Base-by-base conservation (phyloP, 2,329 filamentous ascomycete genomes). In the Aspergillus neoniger region DNA sequence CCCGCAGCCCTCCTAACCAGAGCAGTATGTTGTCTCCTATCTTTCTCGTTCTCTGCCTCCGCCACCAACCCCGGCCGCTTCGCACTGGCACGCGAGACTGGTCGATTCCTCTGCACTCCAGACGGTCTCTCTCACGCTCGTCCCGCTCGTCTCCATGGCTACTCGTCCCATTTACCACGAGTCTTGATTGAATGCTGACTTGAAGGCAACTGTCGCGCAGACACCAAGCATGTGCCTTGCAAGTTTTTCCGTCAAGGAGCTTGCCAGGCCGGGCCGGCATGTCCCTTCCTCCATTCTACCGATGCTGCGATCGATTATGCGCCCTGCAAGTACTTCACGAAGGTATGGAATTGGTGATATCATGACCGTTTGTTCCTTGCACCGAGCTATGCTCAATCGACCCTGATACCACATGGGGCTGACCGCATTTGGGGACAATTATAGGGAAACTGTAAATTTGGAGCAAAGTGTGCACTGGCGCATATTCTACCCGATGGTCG, bases 401-500 rank as follows among this genome's bases (percentile, higher is more conserved):
- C 19, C 43, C 25, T n/a, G 21, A 23, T 23, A 23, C 5, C 6
- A 54, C 52, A 17, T 23, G 55, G 41, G 38, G 57, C 63, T 68
- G 61, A 72, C 72, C 69, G 65, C 70, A 21, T 51, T 23, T 47
- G 55, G 59, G 32, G 47, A 44, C 59, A 28, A 14, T 32, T 60
- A 56, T 70, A 97, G 92, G 95, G 95, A 68, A 97, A 97, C 79
- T 99, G 95, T 87, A 98, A 98, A 78, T 99, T 98, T 76, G 95
- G 95, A 64, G 91, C 92, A 65, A 98, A 98, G 79, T 99, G 95
- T 82, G 94, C 94, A 72, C 91, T 98, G 73, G 91, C 96, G 66
- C 95, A 99, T 78, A 90, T 98, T 71, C 88, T 97, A 52, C 92
- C 93, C 68, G 93, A 98, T 77, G 95, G 95, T 62, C 88, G 92